Evolutionary conservation across 2,329 filamentous ascomycete genomes (phyloP).

Genomic region (Talaromyces sp.): DNA sequence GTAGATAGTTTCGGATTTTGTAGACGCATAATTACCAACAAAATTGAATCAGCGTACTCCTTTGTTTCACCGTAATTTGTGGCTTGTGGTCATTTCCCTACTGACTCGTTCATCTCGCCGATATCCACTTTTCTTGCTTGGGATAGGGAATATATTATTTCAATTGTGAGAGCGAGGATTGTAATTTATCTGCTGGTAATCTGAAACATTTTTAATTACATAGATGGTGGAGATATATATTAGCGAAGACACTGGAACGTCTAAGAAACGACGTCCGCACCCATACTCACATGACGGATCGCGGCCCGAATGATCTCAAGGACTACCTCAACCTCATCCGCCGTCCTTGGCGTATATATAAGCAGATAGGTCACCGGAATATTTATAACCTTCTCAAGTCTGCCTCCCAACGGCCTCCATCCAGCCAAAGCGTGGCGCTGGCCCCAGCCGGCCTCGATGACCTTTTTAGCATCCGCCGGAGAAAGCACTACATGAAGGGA

Average conservation of each 20-base stretch:
- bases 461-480: constrained; percentile 72
- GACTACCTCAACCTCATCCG: constrained; percentile 65
- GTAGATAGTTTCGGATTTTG: too few species aligned
- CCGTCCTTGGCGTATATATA: constrained; percentile 73
- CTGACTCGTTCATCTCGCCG: background rate
- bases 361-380: constrained; percentile 73
- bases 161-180: background rate
- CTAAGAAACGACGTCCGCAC: background rate
- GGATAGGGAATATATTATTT: background rate
- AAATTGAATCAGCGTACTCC: too few species aligned
- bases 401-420: constrained; percentile 60
- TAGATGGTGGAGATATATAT: background rate
- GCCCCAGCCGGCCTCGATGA: constrained; percentile 73
- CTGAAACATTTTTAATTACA: background rate
- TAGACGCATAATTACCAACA: too few species aligned
- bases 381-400: constrained; percentile 54
- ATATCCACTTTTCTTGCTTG: background rate
- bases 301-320: constrained; percentile 70
- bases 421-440: constrained; percentile 29
- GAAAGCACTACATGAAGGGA: constrained; percentile 76
- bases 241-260: too few species aligned
- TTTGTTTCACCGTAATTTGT: background rate
- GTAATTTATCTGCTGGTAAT: background rate
- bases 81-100: background rate
- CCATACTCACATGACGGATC: constrained; percentile 34